A percentile compares a stretch with the other conserved stretches of the same genome.
phyloP scores from a whole-genome alignment of 2,329 filamentous ascomycete species.

The Conoideocrella luteorostrata region DNA sequence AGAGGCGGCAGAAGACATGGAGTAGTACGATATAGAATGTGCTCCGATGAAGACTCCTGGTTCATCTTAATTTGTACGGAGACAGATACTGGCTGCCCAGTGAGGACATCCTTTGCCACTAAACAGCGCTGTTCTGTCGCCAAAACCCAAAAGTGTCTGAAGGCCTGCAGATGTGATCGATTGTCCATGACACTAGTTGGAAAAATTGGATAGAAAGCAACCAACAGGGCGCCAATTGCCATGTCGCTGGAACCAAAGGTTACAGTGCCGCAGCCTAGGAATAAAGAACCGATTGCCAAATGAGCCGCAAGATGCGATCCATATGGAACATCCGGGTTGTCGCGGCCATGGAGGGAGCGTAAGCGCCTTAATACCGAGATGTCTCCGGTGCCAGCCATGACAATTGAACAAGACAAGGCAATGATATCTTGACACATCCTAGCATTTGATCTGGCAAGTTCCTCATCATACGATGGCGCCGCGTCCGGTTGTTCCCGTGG shows the following conservation, averaged over 20 bases:
- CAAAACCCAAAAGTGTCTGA: conserved; percentile 95
- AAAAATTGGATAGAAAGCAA: conserved; percentile 91
- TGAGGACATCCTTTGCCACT: conserved; percentile 80
- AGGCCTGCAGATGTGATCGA: conserved; percentile 87
- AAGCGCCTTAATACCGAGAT: conserved; percentile 77
- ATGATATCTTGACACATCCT: conserved; percentile 88
- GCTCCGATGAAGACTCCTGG: conserved; percentile 29
- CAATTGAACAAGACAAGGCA: conserved; percentile 72
- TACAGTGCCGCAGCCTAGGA: conserved; percentile 85
- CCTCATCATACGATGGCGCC: conserved; percentile 65
- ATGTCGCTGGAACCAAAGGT: conserved; percentile 87
- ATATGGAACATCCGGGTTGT: conserved; percentile 78
- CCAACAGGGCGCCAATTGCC: conserved; percentile 77
- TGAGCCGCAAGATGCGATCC: conserved; percentile 91
- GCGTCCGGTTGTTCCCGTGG: conserved; percentile 22
- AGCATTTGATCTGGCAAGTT: conserved; percentile 73
- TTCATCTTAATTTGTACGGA: conserved; percentile 61
- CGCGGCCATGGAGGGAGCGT: conserved; percentile 79
- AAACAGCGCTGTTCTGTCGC: conserved; percentile 86
- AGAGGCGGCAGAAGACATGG: conserved; percentile 61
- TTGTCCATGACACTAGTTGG: conserved; percentile 88
- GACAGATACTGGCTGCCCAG: conserved; percentile 69
- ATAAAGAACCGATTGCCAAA: conserved; percentile 83
- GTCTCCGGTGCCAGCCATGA: conserved; percentile 96
- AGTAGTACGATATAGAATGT: conserved; percentile 38